Conservation (phyloP, 441 rosid genomes). For the Erodium texanum region DNA sequence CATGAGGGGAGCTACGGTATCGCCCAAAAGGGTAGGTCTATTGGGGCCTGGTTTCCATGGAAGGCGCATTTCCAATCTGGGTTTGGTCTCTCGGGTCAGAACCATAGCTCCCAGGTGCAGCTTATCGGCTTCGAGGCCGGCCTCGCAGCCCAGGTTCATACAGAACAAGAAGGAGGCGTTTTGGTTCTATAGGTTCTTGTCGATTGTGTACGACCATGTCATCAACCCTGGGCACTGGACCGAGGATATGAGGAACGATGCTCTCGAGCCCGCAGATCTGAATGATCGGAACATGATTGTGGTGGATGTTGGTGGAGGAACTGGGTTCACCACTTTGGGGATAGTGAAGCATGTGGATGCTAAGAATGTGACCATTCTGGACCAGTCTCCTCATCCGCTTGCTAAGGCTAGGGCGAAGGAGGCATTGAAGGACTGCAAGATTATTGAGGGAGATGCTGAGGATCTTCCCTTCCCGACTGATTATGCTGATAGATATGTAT, state of each 20-base stretch:
- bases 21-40: conserved; percentile 34
- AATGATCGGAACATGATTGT: conserved; percentile 29
- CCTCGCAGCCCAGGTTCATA: conserved; percentile 92
- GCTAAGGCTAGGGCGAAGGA: conserved; percentile 44
- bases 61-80: conserved; percentile 20
- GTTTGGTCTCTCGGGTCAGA: conserved; percentile 26
- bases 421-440: conserved; percentile 43
- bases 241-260: conserved; percentile 95
- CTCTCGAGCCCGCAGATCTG: conserved; percentile 70
- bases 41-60: conserved; percentile 32
- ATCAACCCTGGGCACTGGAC: conserved; percentile 93
- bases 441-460: conserved; percentile 49
- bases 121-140: conserved; percentile 65
- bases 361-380: conserved; percentile 43
- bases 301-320: conserved; percentile 46
- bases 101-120: conserved; percentile 39
- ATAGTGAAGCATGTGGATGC: conserved; percentile 51
- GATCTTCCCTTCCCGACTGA: conserved; percentile 43
- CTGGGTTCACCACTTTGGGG: conserved; percentile 46
- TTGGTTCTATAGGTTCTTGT: conserved; percentile 95
- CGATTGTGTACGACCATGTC: conserved; percentile 83
- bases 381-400: conserved; percentile 50
- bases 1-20: conserved; percentile 17
- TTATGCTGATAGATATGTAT: conserved; percentile 40
- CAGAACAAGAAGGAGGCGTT: conserved; percentile 97